Conservation (phyloP, 768 basidiomycete genomes). For the Naematelia encephala region DNA sequence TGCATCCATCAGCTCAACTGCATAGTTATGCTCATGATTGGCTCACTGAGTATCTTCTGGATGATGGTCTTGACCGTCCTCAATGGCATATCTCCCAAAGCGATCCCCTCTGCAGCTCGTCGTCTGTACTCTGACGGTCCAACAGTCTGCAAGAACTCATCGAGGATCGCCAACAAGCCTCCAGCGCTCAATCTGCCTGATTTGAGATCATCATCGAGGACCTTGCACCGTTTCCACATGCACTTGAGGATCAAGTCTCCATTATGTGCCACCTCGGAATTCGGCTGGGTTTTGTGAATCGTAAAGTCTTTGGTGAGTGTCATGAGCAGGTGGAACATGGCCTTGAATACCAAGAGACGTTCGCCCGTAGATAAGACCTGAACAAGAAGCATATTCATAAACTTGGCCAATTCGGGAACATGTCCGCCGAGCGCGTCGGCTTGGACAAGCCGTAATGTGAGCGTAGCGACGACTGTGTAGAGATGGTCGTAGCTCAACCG, state of each 20-base stretch:
- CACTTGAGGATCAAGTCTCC: conserved; percentile 93
- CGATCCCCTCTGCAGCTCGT: conserved; percentile 81
- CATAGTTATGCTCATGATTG: background rate
- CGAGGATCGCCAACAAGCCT: conserved; percentile 84
- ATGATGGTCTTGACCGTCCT: conserved; percentile 97
- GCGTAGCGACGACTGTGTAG: conserved; percentile 81
- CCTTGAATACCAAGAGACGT: conserved; percentile 70
- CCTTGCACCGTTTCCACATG: conserved; percentile 94
- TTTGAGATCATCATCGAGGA: conserved; percentile 84
- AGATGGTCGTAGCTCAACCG: conserved; percentile 80
- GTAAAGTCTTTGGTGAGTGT: conserved; percentile 61
- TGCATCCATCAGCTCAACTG: conserved; percentile 53
- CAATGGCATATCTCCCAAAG: conserved; percentile 96
- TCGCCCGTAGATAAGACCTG: conserved; percentile 86
- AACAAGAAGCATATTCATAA: conserved; percentile 97
- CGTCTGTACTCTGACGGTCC: conserved; percentile 96
- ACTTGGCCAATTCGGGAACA: conserved; percentile 87
- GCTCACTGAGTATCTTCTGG: conserved; percentile 91
- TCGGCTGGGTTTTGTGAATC: conserved; percentile 56
- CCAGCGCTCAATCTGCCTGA: conserved; percentile 77
- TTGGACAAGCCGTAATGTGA: conserved; percentile 84
- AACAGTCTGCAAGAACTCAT: conserved; percentile 87
- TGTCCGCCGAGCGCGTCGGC: conserved; percentile 82
- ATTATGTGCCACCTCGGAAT: conserved; percentile 80
- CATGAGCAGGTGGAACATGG: conserved; percentile 75